Evolutionary conservation across 2,329 filamentous ascomycete genomes (phyloP).

Genomic region (Trichoderma breve): DNA sequence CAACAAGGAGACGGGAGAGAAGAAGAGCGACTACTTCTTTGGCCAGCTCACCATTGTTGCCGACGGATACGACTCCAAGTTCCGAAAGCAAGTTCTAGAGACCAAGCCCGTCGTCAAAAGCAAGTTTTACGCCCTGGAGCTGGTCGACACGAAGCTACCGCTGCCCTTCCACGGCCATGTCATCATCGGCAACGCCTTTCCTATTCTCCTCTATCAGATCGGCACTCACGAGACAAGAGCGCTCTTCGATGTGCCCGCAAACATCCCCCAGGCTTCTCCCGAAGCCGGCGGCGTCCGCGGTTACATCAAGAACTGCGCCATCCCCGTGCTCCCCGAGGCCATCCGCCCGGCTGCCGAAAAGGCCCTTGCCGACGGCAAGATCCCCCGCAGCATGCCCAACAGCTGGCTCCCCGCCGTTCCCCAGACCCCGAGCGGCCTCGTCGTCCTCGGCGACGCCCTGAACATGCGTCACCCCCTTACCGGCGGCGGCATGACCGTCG

Average conservation of each 20-base stretch:
- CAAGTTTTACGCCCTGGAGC: constrained; percentile 91
- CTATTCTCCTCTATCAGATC: constrained; percentile 94
- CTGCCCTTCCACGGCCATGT: constrained; percentile 79
- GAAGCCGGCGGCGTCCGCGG: constrained; percentile 78
- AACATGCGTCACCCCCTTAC: constrained; percentile 99
- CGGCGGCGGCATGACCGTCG: constrained; percentile 96
- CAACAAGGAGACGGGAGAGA: constrained; percentile 52
- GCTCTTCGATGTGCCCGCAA: constrained; percentile 81
- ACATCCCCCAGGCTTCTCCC: constrained; percentile 68
- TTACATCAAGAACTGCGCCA: constrained; percentile 75
- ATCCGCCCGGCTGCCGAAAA: constrained; percentile 71
- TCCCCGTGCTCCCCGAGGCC: constrained; percentile 71
- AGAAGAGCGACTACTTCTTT: constrained; percentile 75
- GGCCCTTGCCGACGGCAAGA: constrained; percentile 74
- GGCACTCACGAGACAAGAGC: constrained; percentile 90
- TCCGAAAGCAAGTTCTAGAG: constrained; percentile 75
- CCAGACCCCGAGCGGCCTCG: constrained; percentile 60
- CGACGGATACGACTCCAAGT: constrained; percentile 90
- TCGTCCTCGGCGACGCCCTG: constrained; percentile 89
- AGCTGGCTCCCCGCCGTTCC: constrained; percentile 78
- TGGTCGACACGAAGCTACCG: constrained; percentile 82
- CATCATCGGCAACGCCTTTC: constrained; percentile 71
- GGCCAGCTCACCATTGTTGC: constrained; percentile 83
- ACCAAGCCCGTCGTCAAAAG: constrained; percentile 69
- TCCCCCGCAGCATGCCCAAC: constrained; percentile 88